Evolutionary conservation across 306 rosid genomes (phyloP).

Genomic region (Hippophae gyantsensis): DNA sequence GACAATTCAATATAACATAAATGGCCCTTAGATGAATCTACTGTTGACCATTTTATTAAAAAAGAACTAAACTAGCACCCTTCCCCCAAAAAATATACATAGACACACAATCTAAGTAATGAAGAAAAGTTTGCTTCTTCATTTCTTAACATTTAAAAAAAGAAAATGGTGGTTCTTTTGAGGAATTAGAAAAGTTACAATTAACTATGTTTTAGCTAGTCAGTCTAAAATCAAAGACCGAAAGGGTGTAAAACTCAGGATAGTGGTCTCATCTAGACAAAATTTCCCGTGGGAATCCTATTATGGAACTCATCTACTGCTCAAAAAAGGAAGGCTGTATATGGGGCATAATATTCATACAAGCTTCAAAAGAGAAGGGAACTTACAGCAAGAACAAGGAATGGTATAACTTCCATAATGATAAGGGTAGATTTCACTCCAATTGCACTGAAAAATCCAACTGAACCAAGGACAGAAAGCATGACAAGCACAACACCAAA

Average conservation of each 20-base stretch:
- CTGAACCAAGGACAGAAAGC: constrained; percentile 94
- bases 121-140: not conserved
- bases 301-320: not conserved
- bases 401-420: constrained; percentile 98
- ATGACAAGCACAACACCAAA: constrained; percentile 85
- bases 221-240: not conserved
- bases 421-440: constrained; percentile 92
- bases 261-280: not conserved
- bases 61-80: no score
- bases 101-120: not conserved
- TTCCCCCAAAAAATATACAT: no score
- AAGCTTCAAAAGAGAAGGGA: constrained; percentile 12
- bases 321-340: not conserved
- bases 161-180: not conserved
- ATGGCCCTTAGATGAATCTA: no score
- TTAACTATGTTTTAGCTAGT: not conserved
- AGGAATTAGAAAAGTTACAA: not conserved
- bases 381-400: constrained; percentile 98
- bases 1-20: no score
- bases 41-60: no score
- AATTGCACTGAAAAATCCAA: constrained; percentile 79
- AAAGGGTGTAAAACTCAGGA: not conserved
- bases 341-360: not conserved
- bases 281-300: not conserved
- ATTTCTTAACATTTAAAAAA: not conserved